Evolutionary conservation across 768 basidiomycete genomes (phyloP).

Genomic region (Phylloporus scabripes): DNA sequence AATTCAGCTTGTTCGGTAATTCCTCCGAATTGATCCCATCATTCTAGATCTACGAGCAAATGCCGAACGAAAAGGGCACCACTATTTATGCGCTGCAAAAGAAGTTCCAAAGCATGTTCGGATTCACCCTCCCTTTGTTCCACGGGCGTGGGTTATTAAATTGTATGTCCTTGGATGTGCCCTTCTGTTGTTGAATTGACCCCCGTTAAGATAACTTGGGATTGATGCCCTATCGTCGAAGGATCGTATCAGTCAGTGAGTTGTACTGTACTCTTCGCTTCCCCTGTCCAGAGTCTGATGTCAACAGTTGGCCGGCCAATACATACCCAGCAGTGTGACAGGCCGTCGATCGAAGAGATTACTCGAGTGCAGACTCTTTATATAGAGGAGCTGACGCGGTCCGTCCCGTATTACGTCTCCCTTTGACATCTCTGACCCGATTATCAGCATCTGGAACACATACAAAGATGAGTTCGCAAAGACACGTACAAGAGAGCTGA

Average conservation of each 20-base stretch:
- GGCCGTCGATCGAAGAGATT: constrained; percentile 79
- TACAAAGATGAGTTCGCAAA: constrained; percentile 95
- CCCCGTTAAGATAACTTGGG: constrained; percentile 76
- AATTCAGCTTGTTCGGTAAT: constrained; percentile 9
- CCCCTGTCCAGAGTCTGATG: background rate
- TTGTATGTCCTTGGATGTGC: constrained; percentile 48
- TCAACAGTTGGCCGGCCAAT: constrained; percentile 83
- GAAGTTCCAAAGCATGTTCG: constrained; percentile 86
- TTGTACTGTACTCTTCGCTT: constrained; percentile 18
- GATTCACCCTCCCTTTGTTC: constrained; percentile 96
- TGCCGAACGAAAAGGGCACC: constrained; percentile 93
- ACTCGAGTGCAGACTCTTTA: constrained; percentile 76
- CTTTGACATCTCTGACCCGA: constrained; percentile 5
- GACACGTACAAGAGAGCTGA: constrained; percentile 69
- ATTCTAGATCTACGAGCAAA: constrained; percentile 87
- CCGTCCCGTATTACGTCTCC: constrained; percentile 21
- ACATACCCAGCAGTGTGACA: constrained; percentile 65
- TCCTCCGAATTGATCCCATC: background rate
- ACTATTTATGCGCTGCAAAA: constrained; percentile 82
- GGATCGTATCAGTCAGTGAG: constrained; percentile 95
- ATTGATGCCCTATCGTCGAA: constrained; percentile 90
- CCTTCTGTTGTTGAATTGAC: background rate
- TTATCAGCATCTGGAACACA: constrained; percentile 82
- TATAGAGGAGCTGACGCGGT: constrained; percentile 91
- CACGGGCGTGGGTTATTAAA: constrained; percentile 94